These are phyloP conservation scores for Cucumis variabilis DNA, from an alignment of 331 rosid genomes.

Conservation along the genomic window DNA sequence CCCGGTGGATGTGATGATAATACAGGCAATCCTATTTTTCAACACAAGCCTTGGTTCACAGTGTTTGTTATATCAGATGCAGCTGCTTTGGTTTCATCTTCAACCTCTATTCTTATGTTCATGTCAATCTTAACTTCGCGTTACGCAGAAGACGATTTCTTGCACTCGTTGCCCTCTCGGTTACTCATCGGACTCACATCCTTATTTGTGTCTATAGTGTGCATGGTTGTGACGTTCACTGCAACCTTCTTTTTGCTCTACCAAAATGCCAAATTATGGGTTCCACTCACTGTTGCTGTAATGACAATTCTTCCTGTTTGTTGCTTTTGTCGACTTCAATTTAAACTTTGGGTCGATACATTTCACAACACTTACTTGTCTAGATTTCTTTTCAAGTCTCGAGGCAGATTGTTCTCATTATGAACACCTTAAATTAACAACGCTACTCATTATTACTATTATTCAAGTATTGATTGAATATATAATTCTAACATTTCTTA, in stretches of 20 bases:
- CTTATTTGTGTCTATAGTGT: conserved; percentile 12
- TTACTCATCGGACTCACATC: not conserved
- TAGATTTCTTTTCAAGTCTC: not conserved
- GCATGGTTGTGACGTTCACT: conserved; percentile 18
- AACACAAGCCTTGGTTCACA: not conserved
- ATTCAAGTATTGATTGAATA: too few relatives aligned
- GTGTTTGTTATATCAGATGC: conserved; percentile 17
- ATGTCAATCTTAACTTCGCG: conserved; percentile 13
- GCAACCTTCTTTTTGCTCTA: conserved; percentile 19
- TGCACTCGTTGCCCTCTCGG: not conserved
- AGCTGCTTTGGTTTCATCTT: not conserved
- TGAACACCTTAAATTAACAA: not conserved
- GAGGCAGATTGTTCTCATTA: not conserved
- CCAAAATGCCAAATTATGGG: not conserved
- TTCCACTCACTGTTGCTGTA: not conserved
- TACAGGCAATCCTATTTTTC: conserved; percentile 7
- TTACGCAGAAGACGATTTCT: conserved; percentile 8
- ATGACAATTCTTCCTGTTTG: not conserved
- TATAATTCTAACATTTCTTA: too few relatives aligned
- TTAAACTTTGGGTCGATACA: not conserved
- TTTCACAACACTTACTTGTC: conserved; percentile 11
- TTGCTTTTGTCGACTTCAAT: conserved; percentile 11
- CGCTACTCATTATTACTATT: too few relatives aligned
- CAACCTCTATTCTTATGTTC: conserved; percentile 15
- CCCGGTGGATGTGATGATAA: not conserved